A percentile compares a stretch with the other conserved stretches of the same genome.
Evolutionary conservation across 148 eudicot genomes (phyloP).

Genomic region (Cornus kousa): DNA sequence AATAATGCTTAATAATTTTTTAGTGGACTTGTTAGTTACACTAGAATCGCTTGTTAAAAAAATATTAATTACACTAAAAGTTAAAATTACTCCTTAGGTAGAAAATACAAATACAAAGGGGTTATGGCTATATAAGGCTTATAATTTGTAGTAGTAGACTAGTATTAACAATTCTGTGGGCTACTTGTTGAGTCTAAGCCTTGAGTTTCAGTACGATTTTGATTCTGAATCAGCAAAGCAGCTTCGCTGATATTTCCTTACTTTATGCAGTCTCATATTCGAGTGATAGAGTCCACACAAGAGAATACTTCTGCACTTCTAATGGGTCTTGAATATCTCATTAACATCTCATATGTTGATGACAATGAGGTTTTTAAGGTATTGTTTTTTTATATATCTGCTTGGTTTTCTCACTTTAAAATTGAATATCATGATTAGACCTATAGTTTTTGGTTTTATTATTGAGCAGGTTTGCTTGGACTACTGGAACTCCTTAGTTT

Average conservation of each 20-base stretch:
- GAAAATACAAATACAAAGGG: too few relatives aligned
- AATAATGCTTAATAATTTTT: too few relatives aligned
- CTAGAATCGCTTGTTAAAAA: too few relatives aligned
- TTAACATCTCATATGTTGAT: constrained; percentile 89
- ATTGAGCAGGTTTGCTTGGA: constrained; percentile 87
- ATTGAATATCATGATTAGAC: constrained; percentile 1
- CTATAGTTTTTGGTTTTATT: not conserved
- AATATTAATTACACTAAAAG: too few relatives aligned
- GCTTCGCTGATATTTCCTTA: not conserved
- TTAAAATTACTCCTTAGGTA: too few relatives aligned
- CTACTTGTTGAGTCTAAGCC: too few relatives aligned
- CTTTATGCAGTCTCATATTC: constrained; percentile 77
- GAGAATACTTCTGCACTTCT: constrained; percentile 70
- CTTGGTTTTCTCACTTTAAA: not conserved
- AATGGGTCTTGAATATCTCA: constrained; percentile 87
- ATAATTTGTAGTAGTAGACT: too few relatives aligned
- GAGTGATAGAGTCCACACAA: constrained; percentile 73
- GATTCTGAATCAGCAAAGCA: not conserved
- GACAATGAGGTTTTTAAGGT: constrained; percentile 99
- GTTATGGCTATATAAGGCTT: not conserved
- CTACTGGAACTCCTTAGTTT: constrained; percentile 89
- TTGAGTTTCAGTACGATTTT: not conserved
- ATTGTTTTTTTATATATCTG: not conserved
- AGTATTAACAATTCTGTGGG: too few relatives aligned
- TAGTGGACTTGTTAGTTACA: too few relatives aligned